phyloP scores from a whole-genome alignment of 768 basidiomycete species.

The Russula dissimulans region DNA sequence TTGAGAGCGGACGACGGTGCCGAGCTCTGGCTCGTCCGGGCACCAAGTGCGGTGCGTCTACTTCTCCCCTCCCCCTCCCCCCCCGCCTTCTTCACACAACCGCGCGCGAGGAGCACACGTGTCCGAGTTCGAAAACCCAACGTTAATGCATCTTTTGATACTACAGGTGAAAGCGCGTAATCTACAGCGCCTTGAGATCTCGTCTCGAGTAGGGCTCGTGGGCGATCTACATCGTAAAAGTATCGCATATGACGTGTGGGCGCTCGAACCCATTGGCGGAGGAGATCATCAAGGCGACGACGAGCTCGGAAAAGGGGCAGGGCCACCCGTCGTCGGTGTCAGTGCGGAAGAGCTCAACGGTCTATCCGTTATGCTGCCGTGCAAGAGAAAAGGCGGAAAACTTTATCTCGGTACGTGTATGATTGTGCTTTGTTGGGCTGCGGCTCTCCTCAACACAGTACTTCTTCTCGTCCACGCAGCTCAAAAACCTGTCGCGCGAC shows the following conservation, averaged over 20 bases:
- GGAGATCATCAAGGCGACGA: background rate
- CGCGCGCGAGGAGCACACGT: no score
- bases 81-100: no score
- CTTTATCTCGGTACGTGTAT: slow-evolving; percentile 14
- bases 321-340: background rate
- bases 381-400: slow-evolving; percentile 15
- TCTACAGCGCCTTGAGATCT: background rate
- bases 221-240: slow-evolving; percentile 9
- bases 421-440: background rate
- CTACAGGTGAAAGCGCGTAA: slow-evolving; percentile 9
- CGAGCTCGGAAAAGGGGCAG: background rate
- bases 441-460: background rate
- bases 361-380: slow-evolving; percentile 15
- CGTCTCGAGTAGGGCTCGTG: slow-evolving; percentile 3
- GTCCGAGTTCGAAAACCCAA: no score
- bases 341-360: slow-evolving; percentile 15
- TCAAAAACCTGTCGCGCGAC: slow-evolving; percentile 11
- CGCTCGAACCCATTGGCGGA: background rate
- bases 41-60: slow-evolving; percentile 7
- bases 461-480: background rate
- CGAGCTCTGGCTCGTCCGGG: slow-evolving; percentile 20
- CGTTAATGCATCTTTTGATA: background rate
- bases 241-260: slow-evolving; percentile 13
- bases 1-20: slow-evolving; percentile 13
- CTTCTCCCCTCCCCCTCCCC: background rate